These are phyloP conservation scores for Parmelia sp. DNA, from an alignment of 495 filamentous ascomycete genomes.

Conservation along the genomic window DNA sequence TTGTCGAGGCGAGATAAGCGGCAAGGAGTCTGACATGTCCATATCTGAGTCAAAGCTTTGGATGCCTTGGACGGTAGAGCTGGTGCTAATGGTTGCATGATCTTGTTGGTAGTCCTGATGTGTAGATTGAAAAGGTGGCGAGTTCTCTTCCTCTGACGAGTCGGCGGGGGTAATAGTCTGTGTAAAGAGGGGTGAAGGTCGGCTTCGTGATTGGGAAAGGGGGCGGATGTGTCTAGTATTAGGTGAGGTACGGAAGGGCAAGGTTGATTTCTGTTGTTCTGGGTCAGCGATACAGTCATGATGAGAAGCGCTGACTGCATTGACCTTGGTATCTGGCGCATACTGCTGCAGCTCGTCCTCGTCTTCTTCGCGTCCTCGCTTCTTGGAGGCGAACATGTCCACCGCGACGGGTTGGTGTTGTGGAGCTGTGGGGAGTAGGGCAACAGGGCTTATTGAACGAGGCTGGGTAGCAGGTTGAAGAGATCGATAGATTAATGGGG, in stretches of 20 bases:
- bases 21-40: conserved; percentile 42
- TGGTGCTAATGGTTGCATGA: background rate
- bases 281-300: background rate
- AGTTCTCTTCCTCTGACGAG: conserved; percentile 39
- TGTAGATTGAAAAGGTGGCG: conserved; percentile 16
- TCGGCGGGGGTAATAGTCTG: conserved; percentile 38
- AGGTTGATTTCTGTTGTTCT: conserved; percentile 28
- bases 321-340: conserved; percentile 20
- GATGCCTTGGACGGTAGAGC: conserved; percentile 15
- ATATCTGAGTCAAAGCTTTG: conserved; percentile 45
- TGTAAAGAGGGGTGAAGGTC: conserved; percentile 24
- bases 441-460: background rate
- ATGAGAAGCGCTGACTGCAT: background rate
- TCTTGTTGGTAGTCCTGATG: background rate
- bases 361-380: conserved; percentile 25
- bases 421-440: background rate
- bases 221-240: conserved; percentile 21
- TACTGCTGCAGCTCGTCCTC: conserved; percentile 21
- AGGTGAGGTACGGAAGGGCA: conserved; percentile 35
- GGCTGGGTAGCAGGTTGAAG: background rate
- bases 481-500: background rate
- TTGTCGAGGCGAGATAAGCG: conserved; percentile 32
- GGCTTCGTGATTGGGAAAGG: conserved; percentile 22
- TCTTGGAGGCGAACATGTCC: conserved; percentile 22
- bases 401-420: background rate